Conservation (phyloP, 2,329 filamentous ascomycete species). For the Leptoxyphium fumago region DNA sequence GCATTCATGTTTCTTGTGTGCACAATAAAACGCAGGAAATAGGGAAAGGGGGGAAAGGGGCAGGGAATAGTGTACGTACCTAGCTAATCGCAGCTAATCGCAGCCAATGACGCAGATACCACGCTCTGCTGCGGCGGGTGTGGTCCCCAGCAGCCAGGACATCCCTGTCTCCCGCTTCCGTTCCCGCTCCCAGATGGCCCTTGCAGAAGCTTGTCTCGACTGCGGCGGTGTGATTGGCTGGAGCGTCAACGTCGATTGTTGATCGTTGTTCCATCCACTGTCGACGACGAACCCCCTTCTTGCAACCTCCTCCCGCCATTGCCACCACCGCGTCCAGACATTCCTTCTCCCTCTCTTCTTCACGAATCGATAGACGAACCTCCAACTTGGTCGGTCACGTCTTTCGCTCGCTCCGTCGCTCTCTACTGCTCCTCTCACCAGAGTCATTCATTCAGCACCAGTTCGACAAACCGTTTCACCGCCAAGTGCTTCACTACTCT, state of each 20-base stretch:
- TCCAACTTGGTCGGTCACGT: background rate
- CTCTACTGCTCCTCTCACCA: background rate
- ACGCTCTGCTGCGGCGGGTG: background rate
- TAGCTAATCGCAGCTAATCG: background rate
- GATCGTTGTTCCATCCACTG: background rate
- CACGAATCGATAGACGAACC: background rate
- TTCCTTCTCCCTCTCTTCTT: background rate
- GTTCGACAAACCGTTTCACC: background rate
- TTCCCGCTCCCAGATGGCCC: background rate
- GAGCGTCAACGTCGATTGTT: background rate
- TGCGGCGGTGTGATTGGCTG: background rate
- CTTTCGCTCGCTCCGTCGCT: background rate
- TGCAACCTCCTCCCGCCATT: background rate
- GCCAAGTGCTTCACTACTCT: background rate
- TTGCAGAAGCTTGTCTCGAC: background rate
- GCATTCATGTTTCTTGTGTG: too few relatives aligned
- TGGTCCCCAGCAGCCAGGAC: background rate
- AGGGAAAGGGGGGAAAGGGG: background rate
- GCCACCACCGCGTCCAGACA: background rate
- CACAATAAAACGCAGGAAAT: too few relatives aligned
- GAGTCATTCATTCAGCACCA: background rate
- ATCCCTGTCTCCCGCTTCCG: background rate
- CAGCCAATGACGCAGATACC: background rate
- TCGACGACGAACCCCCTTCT: background rate
- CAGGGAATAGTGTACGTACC: background rate